Evolutionary conservation across 2,329 filamentous ascomycete species (phyloP).

Genomic region (Trichoderma harzianum): DNA sequence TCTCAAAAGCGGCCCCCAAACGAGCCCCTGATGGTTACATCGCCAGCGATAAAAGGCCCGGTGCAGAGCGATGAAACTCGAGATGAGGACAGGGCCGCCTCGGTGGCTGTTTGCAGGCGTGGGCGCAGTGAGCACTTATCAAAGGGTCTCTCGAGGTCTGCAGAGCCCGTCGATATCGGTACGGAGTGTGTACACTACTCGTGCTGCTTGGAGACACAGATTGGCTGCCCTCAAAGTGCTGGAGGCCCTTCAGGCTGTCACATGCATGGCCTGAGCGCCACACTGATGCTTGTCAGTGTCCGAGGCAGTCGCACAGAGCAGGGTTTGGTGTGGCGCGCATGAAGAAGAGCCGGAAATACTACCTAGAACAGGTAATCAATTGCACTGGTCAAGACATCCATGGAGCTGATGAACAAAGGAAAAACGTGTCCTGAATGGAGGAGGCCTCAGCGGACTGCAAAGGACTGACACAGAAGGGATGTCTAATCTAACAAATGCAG

Average conservation of each 20-base stretch:
- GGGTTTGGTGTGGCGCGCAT: conserved; percentile 6
- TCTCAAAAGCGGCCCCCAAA: conserved; percentile 21
- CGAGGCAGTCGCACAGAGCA: conserved; percentile 1
- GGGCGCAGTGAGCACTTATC: neutral
- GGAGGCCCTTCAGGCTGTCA: neutral
- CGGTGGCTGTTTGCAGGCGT: neutral
- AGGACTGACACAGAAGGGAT: neutral
- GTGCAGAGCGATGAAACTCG: conserved; percentile 22
- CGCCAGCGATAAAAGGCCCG: conserved; percentile 20
- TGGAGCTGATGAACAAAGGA: neutral
- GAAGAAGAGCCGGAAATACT: conserved; percentile 11
- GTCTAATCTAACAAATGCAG: neutral
- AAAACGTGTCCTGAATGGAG: conserved; percentile 7
- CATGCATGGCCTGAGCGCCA: conserved; percentile 1
- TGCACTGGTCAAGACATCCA: neutral
- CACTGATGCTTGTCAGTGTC: neutral
- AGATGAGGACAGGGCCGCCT: conserved; percentile 7
- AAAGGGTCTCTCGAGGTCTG: neutral
- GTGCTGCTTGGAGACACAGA: neutral
- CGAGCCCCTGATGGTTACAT: conserved; percentile 28
- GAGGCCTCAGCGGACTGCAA: neutral
- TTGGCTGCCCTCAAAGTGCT: neutral
- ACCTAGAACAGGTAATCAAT: conserved; percentile 8
- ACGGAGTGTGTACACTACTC: neutral
- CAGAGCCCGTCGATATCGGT: neutral